Evolutionary conservation across 1,284 basidiomycete genomes (phyloP), one percentile per base, ranked within the genome.

Genomic region (Vanrija sp.): DNA sequence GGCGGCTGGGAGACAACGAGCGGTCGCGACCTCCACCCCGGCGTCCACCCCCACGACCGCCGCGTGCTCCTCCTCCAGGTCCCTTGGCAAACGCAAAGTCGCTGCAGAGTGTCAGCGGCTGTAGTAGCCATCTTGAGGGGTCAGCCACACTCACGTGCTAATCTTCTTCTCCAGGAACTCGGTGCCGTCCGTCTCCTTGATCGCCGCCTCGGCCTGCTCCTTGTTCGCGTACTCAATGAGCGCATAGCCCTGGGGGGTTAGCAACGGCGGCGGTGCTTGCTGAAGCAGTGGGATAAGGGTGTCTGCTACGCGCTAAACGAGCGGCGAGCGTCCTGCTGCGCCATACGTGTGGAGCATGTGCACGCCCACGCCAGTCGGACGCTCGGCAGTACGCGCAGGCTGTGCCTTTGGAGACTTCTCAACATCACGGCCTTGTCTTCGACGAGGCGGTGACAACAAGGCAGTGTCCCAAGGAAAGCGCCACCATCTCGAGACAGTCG

Each of bases 21-120:
- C 71, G 61, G 51, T 71, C 71, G 39, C 70, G 60, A 14, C 31
- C 31, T 1, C 67, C 68, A 23, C 41, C 47, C 47, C 64, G 54
- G 47, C 63, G 59, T 23, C 54, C 48, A 7, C 52, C 57, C 9
- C 35, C 43, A 15, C 47, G 41, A 19, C 51, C 49, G 39, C 53
- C 51, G 23, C 63, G 47, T 15, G 64, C 52, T 22, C 47, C 66
- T 15, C 70, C 68, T 1, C 87, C 84, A 42, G 92, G 90, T 22
- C 92, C 90, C 41, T 91, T 84, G 35, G 97, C 87, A 69, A 98
- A 98, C 0, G 90, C 94, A 74, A 93, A 98, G 71, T 98, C 95
- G 65, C 93, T 77, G 53, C 19, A 8, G 14, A 25, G 24, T 19
- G 50, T 47, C 45, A 53, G 51, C 48, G 31, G 14, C 25, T 7